Base-by-base conservation (phyloP, 2,329 filamentous ascomycete genomes). In the Xylariaceae sp. region DNA sequence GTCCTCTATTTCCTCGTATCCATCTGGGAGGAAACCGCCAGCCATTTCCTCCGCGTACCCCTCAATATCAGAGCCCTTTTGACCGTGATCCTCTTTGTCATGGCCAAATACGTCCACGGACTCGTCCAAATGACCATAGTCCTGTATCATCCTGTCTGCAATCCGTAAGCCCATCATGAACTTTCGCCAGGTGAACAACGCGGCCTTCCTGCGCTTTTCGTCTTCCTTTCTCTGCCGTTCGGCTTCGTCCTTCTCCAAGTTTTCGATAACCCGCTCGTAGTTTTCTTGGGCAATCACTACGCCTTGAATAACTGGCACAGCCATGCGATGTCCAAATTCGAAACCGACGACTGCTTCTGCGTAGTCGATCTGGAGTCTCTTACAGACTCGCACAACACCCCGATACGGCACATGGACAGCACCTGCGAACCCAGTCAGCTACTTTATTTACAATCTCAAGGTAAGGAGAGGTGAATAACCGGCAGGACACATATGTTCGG, bases 281-380 rank as follows among this genome's bases (percentile, higher is more conserved):
- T 95, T 74, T 61, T 94, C 89, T 46, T 80, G 76, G 0, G 90
- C 87, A 2, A 96, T 76, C 0, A 98, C 88, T 0, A 96, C 88
- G 1, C 90, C 92, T 38, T 86, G 83, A 18, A 97, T 84, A 1
- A 96, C 80, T 0, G 92, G 92, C 1, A 97, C 88, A 4, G 92
- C 92, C 73, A 92, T 89, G 44, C 92, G 84, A 52, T 92, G 83
- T 0, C 90, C 90, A 59, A 97, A 98, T 57, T 98, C 92, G 59
- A 98, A 98, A 2, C 88, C 92, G 0, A 89, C 89, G 2, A 95
- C 92, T 1, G 92, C 92, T 62, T 97, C 92, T 0, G 92, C 92
- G 52, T 82, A 94, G 56, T 96, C 88, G 26, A 97, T 83, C 3
- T 79, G 78, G 0, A 98, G 69, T 45, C 85, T 81, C 58, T 86